Conservation (phyloP, 192 early-diverging fungal species). For the Backusella westeae region DNA sequence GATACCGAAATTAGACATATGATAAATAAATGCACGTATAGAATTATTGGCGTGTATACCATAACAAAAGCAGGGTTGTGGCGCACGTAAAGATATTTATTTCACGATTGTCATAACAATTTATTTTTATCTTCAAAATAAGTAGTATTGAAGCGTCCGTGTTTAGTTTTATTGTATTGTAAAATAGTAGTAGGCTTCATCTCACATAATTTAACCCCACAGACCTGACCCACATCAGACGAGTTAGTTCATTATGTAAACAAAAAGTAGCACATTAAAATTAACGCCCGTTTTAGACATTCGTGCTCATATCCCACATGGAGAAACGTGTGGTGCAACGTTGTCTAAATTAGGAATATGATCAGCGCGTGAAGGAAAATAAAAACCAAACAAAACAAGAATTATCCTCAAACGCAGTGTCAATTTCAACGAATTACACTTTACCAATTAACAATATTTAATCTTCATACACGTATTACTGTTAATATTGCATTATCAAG, state of each 20-base stretch:
- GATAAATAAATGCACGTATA: background rate
- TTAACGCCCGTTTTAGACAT: background rate
- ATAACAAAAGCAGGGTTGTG: background rate
- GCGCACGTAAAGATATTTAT: background rate
- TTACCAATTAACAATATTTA: background rate
- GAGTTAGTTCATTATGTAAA: background rate
- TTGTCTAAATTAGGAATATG: constrained; percentile 5
- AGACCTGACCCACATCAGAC: background rate
- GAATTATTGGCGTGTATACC: background rate
- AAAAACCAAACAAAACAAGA: background rate
- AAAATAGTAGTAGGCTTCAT: background rate
- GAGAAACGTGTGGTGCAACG: background rate
- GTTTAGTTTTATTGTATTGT: background rate
- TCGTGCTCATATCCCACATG: constrained; percentile 6
- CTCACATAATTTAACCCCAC: background rate
- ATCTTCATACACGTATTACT: background rate
- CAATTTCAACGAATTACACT: background rate
- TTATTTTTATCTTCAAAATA: background rate
- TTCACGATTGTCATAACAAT: background rate
- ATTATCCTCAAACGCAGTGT: constrained; percentile 1
- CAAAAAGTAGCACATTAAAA: constrained; percentile 1
- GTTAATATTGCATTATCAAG: background rate
- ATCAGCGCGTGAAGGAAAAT: background rate
- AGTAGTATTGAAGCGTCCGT: background rate
- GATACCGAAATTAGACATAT: background rate